phyloP scores from a whole-genome alignment of 2,329 filamentous ascomycete species.

The Juglanconis juglandina region DNA sequence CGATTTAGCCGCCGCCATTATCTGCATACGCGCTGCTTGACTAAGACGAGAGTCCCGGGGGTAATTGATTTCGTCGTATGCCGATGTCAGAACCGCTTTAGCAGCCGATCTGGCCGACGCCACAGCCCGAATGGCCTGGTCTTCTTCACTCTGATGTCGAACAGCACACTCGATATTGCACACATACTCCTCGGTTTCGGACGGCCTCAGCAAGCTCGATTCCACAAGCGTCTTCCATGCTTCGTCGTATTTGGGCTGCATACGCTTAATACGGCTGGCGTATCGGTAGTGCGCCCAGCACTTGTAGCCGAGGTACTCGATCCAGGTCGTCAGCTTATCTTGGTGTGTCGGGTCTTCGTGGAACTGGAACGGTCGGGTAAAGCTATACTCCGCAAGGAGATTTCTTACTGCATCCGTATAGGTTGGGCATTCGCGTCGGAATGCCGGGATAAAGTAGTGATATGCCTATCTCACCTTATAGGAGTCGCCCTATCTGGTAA shows the following conservation, averaged over 20 bases:
- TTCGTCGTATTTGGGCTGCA: constrained; percentile 24
- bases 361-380: constrained; percentile 28
- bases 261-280: constrained; percentile 18
- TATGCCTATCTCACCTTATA: not conserved
- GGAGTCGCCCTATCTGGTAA: no score
- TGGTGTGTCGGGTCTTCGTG: constrained; percentile 27
- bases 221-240: constrained; percentile 32
- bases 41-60: constrained; percentile 13
- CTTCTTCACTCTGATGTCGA: constrained; percentile 17
- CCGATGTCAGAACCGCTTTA: constrained; percentile 16
- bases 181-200: constrained; percentile 27
- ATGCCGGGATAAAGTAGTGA: constrained; percentile 18
- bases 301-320: constrained; percentile 35
- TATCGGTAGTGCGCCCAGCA: constrained; percentile 19
- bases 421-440: not conserved
- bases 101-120: constrained; percentile 9
- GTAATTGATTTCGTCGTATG: not conserved
- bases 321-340: constrained; percentile 35
- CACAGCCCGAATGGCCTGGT: constrained; percentile 20
- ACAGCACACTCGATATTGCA: constrained; percentile 10
- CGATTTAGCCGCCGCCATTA: constrained; percentile 17
- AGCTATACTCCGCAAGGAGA: constrained; percentile 27
- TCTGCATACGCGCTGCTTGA: constrained; percentile 8
- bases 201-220: constrained; percentile 25
- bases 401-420: constrained; percentile 26